A percentile compares a stretch with the other conserved stretches of the same genome.
Evolutionary conservation across 495 filamentous ascomycete species (phyloP).

Genomic region (Podospora didyma): DNA sequence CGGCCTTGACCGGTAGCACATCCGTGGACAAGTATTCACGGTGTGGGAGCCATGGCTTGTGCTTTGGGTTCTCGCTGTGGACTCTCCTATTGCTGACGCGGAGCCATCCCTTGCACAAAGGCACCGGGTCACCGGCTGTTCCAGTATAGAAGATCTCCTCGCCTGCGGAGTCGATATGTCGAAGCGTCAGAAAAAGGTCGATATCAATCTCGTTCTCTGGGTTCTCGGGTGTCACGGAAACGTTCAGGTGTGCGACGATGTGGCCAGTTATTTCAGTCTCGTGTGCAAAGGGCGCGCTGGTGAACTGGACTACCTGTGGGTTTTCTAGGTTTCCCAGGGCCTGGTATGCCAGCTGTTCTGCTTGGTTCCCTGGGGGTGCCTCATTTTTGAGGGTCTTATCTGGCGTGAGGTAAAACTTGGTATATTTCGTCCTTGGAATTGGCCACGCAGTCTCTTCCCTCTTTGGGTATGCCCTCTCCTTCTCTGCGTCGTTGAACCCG

Average conservation of each 20-base stretch:
- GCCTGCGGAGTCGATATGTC: constrained; percentile 51
- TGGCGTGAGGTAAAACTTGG: constrained; percentile 48
- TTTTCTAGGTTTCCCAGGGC: constrained; percentile 51
- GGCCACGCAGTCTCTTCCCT: constrained; percentile 62
- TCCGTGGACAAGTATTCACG: constrained; percentile 59
- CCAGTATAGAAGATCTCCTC: constrained; percentile 65
- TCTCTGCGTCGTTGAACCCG: constrained; percentile 57
- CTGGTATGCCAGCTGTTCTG: constrained; percentile 46
- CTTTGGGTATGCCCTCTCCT: constrained; percentile 46
- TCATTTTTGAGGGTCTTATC: constrained; percentile 32
- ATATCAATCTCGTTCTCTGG: constrained; percentile 44
- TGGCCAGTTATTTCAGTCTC: constrained; percentile 67
- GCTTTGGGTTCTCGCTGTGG: constrained; percentile 43
- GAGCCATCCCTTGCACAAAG: constrained; percentile 54
- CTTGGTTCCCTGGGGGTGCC: constrained; percentile 7
- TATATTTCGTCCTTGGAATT: constrained; percentile 57
- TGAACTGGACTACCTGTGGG: constrained; percentile 48
- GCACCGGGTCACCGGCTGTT: constrained; percentile 43
- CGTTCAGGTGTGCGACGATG: constrained; percentile 56
- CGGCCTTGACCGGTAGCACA: constrained; percentile 48
- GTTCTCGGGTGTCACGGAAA: constrained; percentile 47
- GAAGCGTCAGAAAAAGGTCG: constrained; percentile 61
- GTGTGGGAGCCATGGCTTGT: constrained; percentile 49
- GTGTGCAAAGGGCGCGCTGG: constrained; percentile 46
- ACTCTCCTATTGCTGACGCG: constrained; percentile 53